Conservation (phyloP, 768 basidiomycete species). For the Lentinus tigrinus region DNA sequence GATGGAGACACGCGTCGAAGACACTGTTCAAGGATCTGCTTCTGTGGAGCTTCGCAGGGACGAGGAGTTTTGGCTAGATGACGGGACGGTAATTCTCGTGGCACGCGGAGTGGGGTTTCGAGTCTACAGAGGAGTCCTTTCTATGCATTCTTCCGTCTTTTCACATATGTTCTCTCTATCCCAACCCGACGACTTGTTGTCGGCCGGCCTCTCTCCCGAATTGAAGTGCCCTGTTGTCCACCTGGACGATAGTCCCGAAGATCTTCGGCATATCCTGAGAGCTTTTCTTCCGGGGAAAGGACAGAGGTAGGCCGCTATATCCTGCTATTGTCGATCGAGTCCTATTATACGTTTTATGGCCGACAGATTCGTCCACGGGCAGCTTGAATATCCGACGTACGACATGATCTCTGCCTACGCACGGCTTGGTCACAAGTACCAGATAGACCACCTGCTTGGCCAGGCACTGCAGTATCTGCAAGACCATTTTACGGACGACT, state of each 20-base stretch:
- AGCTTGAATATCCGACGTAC: neutral
- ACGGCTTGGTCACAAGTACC: neutral
- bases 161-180: neutral
- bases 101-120: constrained; percentile 23
- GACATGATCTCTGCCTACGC: neutral
- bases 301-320: neutral
- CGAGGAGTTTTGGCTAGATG: constrained; percentile 26
- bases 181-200: neutral
- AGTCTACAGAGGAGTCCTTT: constrained; percentile 23
- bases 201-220: no score
- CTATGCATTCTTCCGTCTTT: constrained; percentile 2
- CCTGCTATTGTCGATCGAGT: neutral
- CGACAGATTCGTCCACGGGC: neutral
- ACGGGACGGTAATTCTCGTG: constrained; percentile 26
- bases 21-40: no score
- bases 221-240: neutral
- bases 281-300: neutral
- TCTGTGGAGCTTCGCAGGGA: neutral
- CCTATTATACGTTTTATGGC: neutral
- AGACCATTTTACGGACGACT: neutral
- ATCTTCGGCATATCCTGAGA: neutral
- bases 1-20: neutral
- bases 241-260: neutral
- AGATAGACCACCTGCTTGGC: neutral
- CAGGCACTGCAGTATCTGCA: neutral